A percentile compares a stretch with the other conserved stretches of the same genome.
These are phyloP conservation scores for Kwoniella mangroviensis DNA, from an alignment of 768 basidiomycete species.

Conservation along the genomic window DNA sequence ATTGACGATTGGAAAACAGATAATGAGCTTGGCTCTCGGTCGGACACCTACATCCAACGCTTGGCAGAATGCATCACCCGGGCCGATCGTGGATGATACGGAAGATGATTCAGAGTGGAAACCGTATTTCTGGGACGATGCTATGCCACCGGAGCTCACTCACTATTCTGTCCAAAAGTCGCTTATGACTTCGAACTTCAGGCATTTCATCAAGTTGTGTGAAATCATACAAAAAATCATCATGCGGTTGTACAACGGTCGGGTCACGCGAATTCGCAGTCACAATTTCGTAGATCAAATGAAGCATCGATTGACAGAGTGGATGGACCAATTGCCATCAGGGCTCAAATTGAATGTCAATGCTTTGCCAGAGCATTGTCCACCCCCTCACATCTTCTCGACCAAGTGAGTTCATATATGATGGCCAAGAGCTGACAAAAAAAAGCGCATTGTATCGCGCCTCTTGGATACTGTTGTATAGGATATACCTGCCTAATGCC, in stretches of 20 bases:
- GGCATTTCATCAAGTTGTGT: conserved; percentile 36
- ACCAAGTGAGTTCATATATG: conserved; percentile 25
- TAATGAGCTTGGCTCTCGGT: conserved; percentile 32
- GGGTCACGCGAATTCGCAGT: conserved; percentile 14
- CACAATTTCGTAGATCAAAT: conserved; percentile 20
- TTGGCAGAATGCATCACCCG: conserved; percentile 32
- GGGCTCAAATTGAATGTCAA: conserved; percentile 25
- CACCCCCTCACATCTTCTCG: conserved; percentile 38
- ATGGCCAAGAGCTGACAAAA: conserved; percentile 3
- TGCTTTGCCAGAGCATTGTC: conserved; percentile 28
- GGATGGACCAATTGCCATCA: conserved; percentile 27
- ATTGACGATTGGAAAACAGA: conserved; percentile 10
- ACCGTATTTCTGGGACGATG: conserved; percentile 27
- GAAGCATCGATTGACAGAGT: conserved; percentile 14
- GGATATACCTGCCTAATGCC: conserved; percentile 31
- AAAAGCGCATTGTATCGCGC: conserved; percentile 35
- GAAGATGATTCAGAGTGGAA: conserved; percentile 34
- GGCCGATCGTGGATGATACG: conserved; percentile 38
- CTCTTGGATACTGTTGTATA: conserved; percentile 33
- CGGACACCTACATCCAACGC: conserved; percentile 36
- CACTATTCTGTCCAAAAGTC: conserved; percentile 30
- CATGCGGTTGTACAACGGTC: conserved; percentile 33
- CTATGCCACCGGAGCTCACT: conserved; percentile 19
- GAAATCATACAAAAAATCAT: conserved; percentile 39
- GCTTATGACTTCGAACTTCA: conserved; percentile 23